Percentiles rank a stretch among this genome's conserved stretches.
Conservation (phyloP, 148 eudicot genomes). For the Vaccinium myrtillus region DNA sequence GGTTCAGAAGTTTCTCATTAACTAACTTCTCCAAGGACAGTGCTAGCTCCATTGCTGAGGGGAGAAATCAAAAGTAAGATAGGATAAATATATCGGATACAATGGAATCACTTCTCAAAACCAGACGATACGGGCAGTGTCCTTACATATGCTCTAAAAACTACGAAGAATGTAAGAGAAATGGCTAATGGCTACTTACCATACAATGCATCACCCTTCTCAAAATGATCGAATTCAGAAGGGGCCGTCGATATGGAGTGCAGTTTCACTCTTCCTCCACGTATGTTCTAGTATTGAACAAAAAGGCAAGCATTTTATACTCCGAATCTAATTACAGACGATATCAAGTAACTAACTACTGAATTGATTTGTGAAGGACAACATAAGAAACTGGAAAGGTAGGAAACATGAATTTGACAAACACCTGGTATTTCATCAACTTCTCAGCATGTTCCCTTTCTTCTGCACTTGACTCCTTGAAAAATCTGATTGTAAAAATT, state of each 20-base stretch:
- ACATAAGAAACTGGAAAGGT: neutral
- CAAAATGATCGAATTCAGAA: conserved; percentile 65
- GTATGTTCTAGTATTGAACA: conserved; percentile 46
- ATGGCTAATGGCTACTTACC: conserved; percentile 37
- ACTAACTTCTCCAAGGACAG: conserved; percentile 79
- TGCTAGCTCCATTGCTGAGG: conserved; percentile 86
- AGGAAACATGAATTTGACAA: neutral
- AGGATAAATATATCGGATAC: neutral
- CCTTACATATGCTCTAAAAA: neutral
- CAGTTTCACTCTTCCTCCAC: conserved; percentile 83
- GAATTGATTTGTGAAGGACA: neutral
- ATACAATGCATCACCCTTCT: conserved; percentile 82
- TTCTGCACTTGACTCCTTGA: conserved; percentile 83
- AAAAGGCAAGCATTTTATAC: neutral
- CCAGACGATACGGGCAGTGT: neutral
- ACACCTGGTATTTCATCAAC: conserved; percentile 82
- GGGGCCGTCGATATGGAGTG: conserved; percentile 47
- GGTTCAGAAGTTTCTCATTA: conserved; percentile 64
- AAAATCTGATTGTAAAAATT: conserved; percentile 43
- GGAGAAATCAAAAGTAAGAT: conserved; percentile 1
- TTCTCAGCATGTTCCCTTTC: conserved; percentile 92
- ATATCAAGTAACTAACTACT: neutral
- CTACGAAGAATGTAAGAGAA: neutral
- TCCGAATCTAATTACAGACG: neutral
- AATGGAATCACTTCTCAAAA: neutral